phyloP scores from a whole-genome alignment of 2,329 filamentous ascomycete genomes.

The Xylariaceae sp. region DNA sequence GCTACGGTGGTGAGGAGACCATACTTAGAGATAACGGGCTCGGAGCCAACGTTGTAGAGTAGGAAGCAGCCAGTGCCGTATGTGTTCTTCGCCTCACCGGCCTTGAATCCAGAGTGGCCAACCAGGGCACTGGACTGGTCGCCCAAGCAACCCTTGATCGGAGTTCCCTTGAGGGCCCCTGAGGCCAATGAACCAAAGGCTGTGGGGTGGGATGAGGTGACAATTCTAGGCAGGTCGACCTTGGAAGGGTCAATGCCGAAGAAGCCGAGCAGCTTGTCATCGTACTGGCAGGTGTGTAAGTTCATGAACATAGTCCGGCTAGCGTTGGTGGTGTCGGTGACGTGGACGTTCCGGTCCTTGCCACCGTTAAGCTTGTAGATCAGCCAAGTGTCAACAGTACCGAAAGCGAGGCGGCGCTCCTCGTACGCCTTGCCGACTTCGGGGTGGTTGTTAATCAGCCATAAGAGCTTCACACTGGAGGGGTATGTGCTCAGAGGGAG shows the following conservation, averaged over 20 bases:
- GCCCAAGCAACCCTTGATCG: conserved; percentile 77
- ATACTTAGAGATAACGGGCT: conserved; percentile 78
- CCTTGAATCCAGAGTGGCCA: conserved; percentile 76
- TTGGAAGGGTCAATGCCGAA: conserved; percentile 67
- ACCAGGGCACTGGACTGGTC: conserved; percentile 84
- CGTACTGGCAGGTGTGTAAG: conserved; percentile 72
- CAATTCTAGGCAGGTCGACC: conserved; percentile 73
- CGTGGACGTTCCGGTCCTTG: conserved; percentile 57
- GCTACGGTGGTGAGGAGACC: conserved; percentile 82
- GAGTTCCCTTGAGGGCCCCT: conserved; percentile 63
- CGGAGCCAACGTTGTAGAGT: conserved; percentile 79
- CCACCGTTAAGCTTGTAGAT: conserved; percentile 80
- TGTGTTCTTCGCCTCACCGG: conserved; percentile 83
- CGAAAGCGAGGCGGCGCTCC: conserved; percentile 70
- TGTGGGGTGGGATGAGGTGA: conserved; percentile 69
- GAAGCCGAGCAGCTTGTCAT: conserved; percentile 69
- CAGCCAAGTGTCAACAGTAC: conserved; percentile 85
- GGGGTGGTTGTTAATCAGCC: conserved; percentile 69
- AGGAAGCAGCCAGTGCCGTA: conserved; percentile 89
- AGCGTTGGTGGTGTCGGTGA: conserved; percentile 84
- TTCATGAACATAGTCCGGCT: conserved; percentile 95
- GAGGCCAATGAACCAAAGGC: conserved; percentile 63
- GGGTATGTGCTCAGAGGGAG: conserved; percentile 85
- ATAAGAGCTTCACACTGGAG: conserved; percentile 77
- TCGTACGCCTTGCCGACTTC: conserved; percentile 71